Evolutionary conservation across 2,329 filamentous ascomycete genomes (phyloP).

Genomic region (Cercospora sesami): DNA sequence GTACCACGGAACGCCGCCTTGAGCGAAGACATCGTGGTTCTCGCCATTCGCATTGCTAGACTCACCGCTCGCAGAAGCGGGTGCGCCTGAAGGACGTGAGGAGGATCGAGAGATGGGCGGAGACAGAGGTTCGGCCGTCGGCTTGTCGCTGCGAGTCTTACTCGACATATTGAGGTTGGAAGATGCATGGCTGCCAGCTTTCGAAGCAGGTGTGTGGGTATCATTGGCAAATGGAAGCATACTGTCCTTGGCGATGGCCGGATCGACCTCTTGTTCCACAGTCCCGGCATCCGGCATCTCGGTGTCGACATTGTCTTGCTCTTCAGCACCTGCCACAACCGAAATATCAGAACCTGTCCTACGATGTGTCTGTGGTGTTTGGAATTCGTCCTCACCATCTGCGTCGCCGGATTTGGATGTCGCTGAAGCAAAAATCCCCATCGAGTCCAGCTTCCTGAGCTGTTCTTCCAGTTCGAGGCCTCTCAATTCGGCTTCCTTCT

Average conservation of each 20-base stretch:
- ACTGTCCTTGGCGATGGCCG: constrained; percentile 27
- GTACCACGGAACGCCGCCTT: constrained; percentile 87
- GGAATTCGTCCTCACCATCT: constrained; percentile 45
- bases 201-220: constrained; percentile 29
- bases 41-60: constrained; percentile 28
- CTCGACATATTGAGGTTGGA: constrained; percentile 20
- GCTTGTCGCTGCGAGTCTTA: constrained; percentile 28
- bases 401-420: constrained; percentile 52
- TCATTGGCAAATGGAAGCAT: constrained; percentile 23
- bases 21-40: constrained; percentile 48
- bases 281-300: constrained; percentile 38
- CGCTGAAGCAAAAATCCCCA: constrained; percentile 56
- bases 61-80: constrained; percentile 22
- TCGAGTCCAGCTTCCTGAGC: constrained; percentile 69
- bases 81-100: constrained; percentile 19
- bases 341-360: constrained; percentile 42
- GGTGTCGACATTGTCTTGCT: constrained; percentile 30
- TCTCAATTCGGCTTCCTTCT: constrained; percentile 78
- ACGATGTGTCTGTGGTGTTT: constrained; percentile 32
- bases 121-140: constrained; percentile 37
- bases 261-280: constrained; percentile 28
- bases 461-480: constrained; percentile 69
- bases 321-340: constrained; percentile 42
- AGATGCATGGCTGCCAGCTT: constrained; percentile 30
- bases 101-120: constrained; percentile 37